Percentiles rank a stretch among this genome's conserved stretches.
phyloP scores from a whole-genome alignment of 495 filamentous ascomycete species.

The Aspergillus taichungensis region DNA sequence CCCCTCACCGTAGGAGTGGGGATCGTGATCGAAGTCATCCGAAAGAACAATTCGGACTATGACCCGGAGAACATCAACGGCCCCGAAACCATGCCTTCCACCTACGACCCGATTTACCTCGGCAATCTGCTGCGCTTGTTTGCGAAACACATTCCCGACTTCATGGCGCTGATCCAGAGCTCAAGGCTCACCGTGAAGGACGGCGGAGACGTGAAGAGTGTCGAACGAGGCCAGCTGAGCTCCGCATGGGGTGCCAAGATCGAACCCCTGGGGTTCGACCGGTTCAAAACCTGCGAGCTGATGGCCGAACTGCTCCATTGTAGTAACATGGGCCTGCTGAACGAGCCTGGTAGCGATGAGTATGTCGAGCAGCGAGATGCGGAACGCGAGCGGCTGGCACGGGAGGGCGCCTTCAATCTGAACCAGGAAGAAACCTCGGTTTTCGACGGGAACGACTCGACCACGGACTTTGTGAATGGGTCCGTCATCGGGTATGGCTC shows the following conservation, averaged over 20 bases:
- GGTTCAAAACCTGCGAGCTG: slow-evolving; percentile 98
- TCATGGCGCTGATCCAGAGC: slow-evolving; percentile 80
- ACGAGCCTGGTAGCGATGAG: slow-evolving; percentile 84
- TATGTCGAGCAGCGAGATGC: slow-evolving; percentile 73
- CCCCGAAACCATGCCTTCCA: slow-evolving; percentile 66
- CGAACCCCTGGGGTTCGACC: slow-evolving; percentile 92
- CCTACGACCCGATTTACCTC: slow-evolving; percentile 92
- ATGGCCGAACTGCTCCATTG: slow-evolving; percentile 98
- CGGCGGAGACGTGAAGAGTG: slow-evolving; percentile 48
- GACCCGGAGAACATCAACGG: slow-evolving; percentile 80
- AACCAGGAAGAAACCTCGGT: slow-evolving; percentile 31
- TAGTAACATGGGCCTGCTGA: slow-evolving; percentile 96
- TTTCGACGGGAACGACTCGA: slow-evolving; percentile 43
- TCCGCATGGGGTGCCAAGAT: slow-evolving; percentile 85
- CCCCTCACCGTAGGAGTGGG: slow-evolving; percentile 94
- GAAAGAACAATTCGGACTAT: slow-evolving; percentile 99
- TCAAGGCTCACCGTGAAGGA: slow-evolving; percentile 52
- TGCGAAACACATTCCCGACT: slow-evolving; percentile 84
- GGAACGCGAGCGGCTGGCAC: slow-evolving; percentile 69
- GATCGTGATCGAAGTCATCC: slow-evolving; percentile 96
- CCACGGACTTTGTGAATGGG: slow-evolving; percentile 33
- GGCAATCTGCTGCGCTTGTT: slow-evolving; percentile 88
- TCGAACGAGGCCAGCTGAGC: slow-evolving; percentile 57
- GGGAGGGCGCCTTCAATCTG: slow-evolving; percentile 48
- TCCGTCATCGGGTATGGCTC: slow-evolving; percentile 28